Percentiles rank a stretch among this genome's conserved stretches.
phyloP scores from a whole-genome alignment of 306 rosid species.

The Senna siamea region DNA sequence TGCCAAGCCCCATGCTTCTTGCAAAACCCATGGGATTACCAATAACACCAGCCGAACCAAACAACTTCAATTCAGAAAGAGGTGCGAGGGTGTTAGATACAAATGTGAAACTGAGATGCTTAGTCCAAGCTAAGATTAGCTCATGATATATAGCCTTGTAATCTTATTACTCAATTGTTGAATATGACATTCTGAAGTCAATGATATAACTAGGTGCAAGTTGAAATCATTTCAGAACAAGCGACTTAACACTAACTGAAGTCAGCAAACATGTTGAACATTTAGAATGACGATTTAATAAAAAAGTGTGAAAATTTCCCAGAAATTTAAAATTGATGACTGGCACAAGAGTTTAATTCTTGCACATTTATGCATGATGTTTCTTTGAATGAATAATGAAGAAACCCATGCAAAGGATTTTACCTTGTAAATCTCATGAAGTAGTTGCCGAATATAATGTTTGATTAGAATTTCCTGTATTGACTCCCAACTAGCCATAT shows the following conservation, averaged over 20 bases:
- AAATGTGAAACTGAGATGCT: not conserved
- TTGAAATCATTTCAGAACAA: not conserved
- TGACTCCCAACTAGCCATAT: slow-evolving; percentile 92
- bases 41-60: slow-evolving; percentile 98
- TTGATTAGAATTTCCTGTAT: slow-evolving; percentile 73
- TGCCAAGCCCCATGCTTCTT: slow-evolving; percentile 86
- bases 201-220: slow-evolving; percentile 10
- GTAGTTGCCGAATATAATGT: slow-evolving; percentile 88
- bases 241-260: not conserved
- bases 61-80: slow-evolving; percentile 62
- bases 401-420: slow-evolving; percentile 25
- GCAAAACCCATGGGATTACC: slow-evolving; percentile 99
- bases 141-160: slow-evolving; percentile 1
- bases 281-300: not conserved
- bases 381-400: not conserved
- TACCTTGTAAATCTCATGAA: slow-evolving; percentile 97
- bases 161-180: slow-evolving; percentile 24
- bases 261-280: not conserved
- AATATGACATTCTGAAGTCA: not conserved
- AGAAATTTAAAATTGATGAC: slow-evolving; percentile 15
- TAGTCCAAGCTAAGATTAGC: not conserved
- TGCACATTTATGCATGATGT: not conserved
- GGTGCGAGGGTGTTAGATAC: slow-evolving; percentile 25
- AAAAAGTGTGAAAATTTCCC: slow-evolving; percentile 22
- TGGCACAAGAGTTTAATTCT: not conserved